Conservation (phyloP, 2,329 filamentous ascomycete genomes). For the Aureobasidium sp. region DNA sequence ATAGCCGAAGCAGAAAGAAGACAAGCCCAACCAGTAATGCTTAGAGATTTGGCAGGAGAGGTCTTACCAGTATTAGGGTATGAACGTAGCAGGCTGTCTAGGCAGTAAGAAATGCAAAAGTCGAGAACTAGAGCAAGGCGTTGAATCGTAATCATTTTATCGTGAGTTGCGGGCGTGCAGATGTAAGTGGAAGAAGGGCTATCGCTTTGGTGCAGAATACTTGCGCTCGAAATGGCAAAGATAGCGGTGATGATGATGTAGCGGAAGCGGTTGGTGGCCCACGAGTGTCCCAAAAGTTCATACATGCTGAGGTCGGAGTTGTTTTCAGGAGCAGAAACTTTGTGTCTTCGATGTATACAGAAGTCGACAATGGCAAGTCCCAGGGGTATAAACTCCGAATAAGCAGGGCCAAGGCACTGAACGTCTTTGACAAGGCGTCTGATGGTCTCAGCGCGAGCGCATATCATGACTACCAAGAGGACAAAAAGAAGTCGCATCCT, state of each 20-base stretch:
- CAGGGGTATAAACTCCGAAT: constrained; percentile 24
- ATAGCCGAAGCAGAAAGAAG: constrained; percentile 33
- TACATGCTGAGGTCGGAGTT: constrained; percentile 25
- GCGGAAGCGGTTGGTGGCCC: constrained; percentile 31
- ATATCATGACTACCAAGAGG: constrained; percentile 26
- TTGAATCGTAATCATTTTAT: constrained; percentile 33
- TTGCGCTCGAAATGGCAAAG: constrained; percentile 34
- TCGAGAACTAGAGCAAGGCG: constrained; percentile 36
- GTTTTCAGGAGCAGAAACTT: constrained; percentile 17
- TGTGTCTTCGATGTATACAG: constrained; percentile 20
- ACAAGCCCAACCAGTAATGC: constrained; percentile 24
- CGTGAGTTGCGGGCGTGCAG: constrained; percentile 36
- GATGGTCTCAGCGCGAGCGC: constrained; percentile 33
- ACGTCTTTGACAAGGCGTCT: constrained; percentile 35
- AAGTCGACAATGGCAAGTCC: constrained; percentile 25
- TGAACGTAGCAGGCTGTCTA: constrained; percentile 18
- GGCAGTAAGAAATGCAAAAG: constrained; percentile 32
- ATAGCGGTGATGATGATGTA: constrained; percentile 34
- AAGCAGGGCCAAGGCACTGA: constrained; percentile 35
- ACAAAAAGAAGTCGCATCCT: constrained; percentile 25
- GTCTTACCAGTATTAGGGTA: not conserved
- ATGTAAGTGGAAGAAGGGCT: constrained; percentile 43
- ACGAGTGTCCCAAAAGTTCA: constrained; percentile 26
- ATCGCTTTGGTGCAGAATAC: constrained; percentile 30
- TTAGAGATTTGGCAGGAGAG: constrained; percentile 16